Conservation (phyloP, 2,329 filamentous ascomycete species). For the Truncatella angustata region DNA sequence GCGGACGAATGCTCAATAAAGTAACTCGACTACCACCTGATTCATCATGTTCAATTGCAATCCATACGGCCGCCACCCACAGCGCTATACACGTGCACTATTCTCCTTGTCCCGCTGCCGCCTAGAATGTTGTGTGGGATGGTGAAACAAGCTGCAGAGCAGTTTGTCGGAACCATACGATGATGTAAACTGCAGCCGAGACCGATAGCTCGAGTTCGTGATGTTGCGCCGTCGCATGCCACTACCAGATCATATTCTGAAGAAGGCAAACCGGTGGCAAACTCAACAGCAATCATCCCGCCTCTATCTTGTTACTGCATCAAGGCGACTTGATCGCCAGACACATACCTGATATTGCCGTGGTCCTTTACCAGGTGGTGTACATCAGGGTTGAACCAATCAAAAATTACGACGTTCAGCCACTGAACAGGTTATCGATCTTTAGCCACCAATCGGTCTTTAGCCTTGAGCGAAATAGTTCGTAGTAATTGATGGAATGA, state of each 20-base stretch:
- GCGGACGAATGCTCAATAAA: conserved; percentile 37
- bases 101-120: conserved; percentile 33
- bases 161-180: conserved; percentile 33
- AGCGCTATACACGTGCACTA: conserved; percentile 35
- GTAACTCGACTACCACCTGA: conserved; percentile 29
- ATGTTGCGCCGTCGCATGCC: conserved; percentile 46
- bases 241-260: conserved; percentile 46
- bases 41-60: conserved; percentile 31
- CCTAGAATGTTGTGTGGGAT: conserved; percentile 35
- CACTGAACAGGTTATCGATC: too few species aligned
- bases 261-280: conserved; percentile 33
- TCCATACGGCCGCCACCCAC: conserved; percentile 36
- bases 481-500: too few species aligned
- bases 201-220: conserved; percentile 43
- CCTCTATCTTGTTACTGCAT: conserved; percentile 29
- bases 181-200: conserved; percentile 37
- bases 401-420: too few species aligned
- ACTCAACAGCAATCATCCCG: conserved; percentile 37
- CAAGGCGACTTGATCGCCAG: conserved; percentile 34
- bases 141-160: conserved; percentile 42
- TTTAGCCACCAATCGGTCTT: too few species aligned
- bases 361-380: conserved; percentile 37
- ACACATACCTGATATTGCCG: conserved; percentile 34
- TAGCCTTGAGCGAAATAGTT: too few species aligned
- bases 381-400: too few species aligned